Base-by-base conservation (phyloP, 306 rosid species). In the Sicyos baderoa region DNA sequence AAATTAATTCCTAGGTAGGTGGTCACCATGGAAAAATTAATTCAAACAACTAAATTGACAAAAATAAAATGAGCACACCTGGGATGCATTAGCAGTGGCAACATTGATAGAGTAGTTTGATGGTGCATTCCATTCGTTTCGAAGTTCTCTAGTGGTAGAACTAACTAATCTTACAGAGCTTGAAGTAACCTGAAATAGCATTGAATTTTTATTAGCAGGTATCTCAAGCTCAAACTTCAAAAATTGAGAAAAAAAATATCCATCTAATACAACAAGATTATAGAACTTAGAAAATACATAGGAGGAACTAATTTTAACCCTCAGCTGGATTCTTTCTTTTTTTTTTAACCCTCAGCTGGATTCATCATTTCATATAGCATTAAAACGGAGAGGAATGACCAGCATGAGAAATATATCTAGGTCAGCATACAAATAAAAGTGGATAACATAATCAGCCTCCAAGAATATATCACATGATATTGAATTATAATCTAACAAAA, bases 61-160 rank as follows among this genome's bases (percentile, higher is more conserved):
- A 64, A 65, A 21, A 14, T 45, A 40, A 27, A 64, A 64, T 64
- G 19, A 45, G 21, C 40, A 13, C 18, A 93, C 99, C 97, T 90
- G 99, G 63, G 94, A 82, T 56, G 96, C 87, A 85, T 93, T 93
- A 68, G 99, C 97, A 71, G 99, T 93, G 32, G 97, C 97, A 52
- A 90, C 97, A 54, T 88, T 93, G 63, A 93, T 84, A 16, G 99
- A 90, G 84, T 67, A 85, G 75, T 91, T 93, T 44, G 85, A 62
- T 25, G 91, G 99, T 76, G 97, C 91, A 75, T 73, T 64, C 99
- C 99, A 93, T 68, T 93, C 96, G 49, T 88, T 22, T 57, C 76
- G 84, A 50, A 90, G 89, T 75, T 85, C 96, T 75, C 96, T 84
- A 25, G 96, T 81, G 49, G 88, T 80, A 77, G 99, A 83, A 81